Evolutionary conservation across 192 early-diverging fungal species (phyloP).

Genomic region (Kappamyces sp.): DNA sequence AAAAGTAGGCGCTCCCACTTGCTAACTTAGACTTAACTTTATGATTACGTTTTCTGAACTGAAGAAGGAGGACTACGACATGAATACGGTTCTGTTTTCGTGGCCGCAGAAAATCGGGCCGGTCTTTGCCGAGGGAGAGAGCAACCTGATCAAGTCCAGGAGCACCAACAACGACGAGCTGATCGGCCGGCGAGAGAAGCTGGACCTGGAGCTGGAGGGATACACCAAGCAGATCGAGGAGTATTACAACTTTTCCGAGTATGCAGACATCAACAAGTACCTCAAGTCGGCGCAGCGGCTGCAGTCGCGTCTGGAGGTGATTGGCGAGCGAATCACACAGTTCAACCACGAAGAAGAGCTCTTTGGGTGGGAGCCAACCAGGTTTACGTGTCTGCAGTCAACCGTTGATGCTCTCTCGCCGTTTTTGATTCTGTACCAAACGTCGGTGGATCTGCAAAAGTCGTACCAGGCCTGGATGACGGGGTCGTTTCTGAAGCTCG

Average conservation of each 20-base stretch:
- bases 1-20: constrained; percentile 29
- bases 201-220: constrained; percentile 46
- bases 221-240: constrained; percentile 58
- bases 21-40: constrained; percentile 43
- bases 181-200: constrained; percentile 43
- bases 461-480: constrained; percentile 56
- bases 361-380: constrained; percentile 53
- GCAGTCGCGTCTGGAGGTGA: constrained; percentile 45
- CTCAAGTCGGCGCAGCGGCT: constrained; percentile 57
- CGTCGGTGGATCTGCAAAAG: constrained; percentile 57
- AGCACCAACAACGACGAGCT: constrained; percentile 52
- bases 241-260: constrained; percentile 51
- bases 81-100: constrained; percentile 48
- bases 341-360: constrained; percentile 55
- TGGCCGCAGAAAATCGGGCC: constrained; percentile 53
- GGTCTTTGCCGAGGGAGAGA: constrained; percentile 44
- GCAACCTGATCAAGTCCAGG: constrained; percentile 36
- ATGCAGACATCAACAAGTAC: constrained; percentile 52
- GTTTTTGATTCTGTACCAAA: constrained; percentile 52
- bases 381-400: constrained; percentile 37
- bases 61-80: constrained; percentile 48
- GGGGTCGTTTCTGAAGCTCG: constrained; percentile 53
- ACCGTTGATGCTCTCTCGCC: constrained; percentile 40
- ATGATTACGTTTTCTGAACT: constrained; percentile 55
- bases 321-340: constrained; percentile 37